Evolutionary conservation across 352 stramenopile species (phyloP), one percentile per base, ranked within the genome.

Genomic region (Phytopythium montanum): DNA sequence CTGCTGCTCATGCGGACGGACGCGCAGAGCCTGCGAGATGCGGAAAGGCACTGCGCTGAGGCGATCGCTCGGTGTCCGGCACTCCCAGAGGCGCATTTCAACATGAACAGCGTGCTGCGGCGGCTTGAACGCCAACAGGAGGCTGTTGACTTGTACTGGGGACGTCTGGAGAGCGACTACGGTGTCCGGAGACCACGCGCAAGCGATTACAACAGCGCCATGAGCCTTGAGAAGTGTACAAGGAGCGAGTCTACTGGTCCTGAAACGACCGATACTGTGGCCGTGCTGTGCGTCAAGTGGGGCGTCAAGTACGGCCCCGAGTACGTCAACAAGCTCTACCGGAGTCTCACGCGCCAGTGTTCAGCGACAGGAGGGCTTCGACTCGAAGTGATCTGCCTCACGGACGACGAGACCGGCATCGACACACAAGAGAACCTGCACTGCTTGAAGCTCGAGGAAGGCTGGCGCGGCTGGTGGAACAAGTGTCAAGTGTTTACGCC

Each of bases 171-270:
- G 26, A 78, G 97, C 61, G 93, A 94, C 4, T 97, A 99, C 64
- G 67, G 72, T 6, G 13, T 59, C 23, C 16, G 25, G 3, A 36
- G 53, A 13, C 34, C 26, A 7, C 8, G 19, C 9, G 5, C n/a
- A 7, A 97, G 98, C 69, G 92, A 98, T 76, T 79, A 88, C 70
- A 95, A 98, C 73, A 97, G 78, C 61, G 88, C 98, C 55, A 98
- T 90, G 16, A 90, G 88, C 62, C 78, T 98, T 6, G 44, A 31
- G 10, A 18, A 5, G 10, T 18, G 4, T 7, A 7, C 5, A 13
- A 10, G 7, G 5, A 9, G 21, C 18, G 41, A 28, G n/a, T 21
- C 42, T 19, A 19, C 25, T 98, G 97, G 70, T 96, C 97, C 64
- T 21, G 21, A 31, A 5, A 19, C 4, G 0, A 21, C 25, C 16